Base-by-base conservation (phyloP, 192 early-diverging fungal species). In the Gonapodya sp. region DNA sequence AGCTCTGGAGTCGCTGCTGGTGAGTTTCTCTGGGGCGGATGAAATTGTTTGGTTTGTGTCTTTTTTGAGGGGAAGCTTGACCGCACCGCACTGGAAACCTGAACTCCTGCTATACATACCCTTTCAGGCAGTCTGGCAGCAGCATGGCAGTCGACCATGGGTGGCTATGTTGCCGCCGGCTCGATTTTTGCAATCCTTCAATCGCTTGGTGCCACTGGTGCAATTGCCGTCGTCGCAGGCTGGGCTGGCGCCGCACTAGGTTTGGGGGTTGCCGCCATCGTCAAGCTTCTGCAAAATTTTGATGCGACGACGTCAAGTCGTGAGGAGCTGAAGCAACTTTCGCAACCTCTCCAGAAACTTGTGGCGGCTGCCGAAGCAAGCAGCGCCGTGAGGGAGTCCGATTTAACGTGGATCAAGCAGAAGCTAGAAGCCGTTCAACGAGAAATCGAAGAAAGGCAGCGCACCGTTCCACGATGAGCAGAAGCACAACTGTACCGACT, bases 141-240 rank as follows among this genome's bases (percentile, higher is more conserved):
- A 64, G 46, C 46, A 24, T 64, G 46, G 46, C 46, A 64, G 46
- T 64, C 46, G 46, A 64, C 46, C 46, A 64, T 64, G 46, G 46
- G 46, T 24, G 46, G 46, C 46, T 64, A 64, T 24, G 46, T 64
- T 8, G 46, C 46, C 24, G 46, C 46, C 8, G 46, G 46, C 8
- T 64, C 46, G 8, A 8, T 64, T 8, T 64, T 64, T 64, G 46
- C 46, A 16, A 64, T 24, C 24, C 46, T 64, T 64, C 46, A 64
- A 64, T 64, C 46, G 8, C 24, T 64, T 8, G 46, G 46, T 64
- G 46, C 46, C 8, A 64, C 46, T 64, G 46, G 46, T 8, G 46
- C 46, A 8, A 64, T 64, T 64, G 46, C 24, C 8, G 24, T 24
- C 46, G 8, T 64, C 24, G 46, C 46, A 16, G 24, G 8, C 8